Evolutionary conservation across 1,139 yeast genomes (phyloP).

Genomic region (Candida sanyaensis): DNA sequence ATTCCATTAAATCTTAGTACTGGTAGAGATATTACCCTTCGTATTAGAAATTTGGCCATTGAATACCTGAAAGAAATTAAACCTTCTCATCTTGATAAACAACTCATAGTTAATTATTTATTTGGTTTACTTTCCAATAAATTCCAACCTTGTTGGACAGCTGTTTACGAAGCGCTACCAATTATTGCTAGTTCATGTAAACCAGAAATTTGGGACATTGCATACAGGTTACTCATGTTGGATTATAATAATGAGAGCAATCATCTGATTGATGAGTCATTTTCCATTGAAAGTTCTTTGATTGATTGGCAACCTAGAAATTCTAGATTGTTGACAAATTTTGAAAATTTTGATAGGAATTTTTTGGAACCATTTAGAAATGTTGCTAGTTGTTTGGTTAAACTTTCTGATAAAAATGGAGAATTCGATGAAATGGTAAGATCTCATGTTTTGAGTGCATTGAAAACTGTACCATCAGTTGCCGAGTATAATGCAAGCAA

Average conservation of each 20-base stretch:
- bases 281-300: constrained; percentile 19
- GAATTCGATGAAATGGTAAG: constrained; percentile 27
- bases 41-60: constrained; percentile 63
- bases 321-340: constrained; percentile 29
- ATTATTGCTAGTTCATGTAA: constrained; percentile 45
- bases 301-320: constrained; percentile 36
- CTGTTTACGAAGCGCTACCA: constrained; percentile 63
- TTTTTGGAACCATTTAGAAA: constrained; percentile 24
- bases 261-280: constrained; percentile 19
- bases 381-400: constrained; percentile 31
- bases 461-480: constrained; percentile 49
- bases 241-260: constrained; percentile 25
- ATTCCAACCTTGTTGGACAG: constrained; percentile 87
- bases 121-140: constrained; percentile 75
- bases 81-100: constrained; percentile 33
- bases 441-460: constrained; percentile 12
- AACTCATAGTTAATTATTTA: constrained; percentile 54
- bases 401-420: constrained; percentile 4
- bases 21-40: constrained; percentile 72
- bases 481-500: constrained; percentile 64
- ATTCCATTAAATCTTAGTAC: constrained; percentile 69
- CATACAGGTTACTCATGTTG: constrained; percentile 40
- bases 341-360: constrained; percentile 21
- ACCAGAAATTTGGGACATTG: constrained; percentile 57
- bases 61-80: constrained; percentile 44